Conservation (phyloP, 129 eudicot genomes). For the Flaveria ramosissima region DNA sequence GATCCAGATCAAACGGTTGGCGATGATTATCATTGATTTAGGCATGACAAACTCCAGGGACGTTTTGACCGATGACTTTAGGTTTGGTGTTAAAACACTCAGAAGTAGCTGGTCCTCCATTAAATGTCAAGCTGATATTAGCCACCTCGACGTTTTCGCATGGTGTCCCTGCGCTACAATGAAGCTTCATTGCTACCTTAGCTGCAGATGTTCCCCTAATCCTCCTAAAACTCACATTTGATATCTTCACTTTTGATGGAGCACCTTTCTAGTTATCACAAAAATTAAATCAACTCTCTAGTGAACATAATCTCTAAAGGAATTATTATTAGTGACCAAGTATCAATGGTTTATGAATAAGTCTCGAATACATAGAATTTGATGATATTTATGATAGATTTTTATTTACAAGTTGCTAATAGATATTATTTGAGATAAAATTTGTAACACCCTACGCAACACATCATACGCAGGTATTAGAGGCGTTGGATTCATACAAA, state of each 20-base stretch:
- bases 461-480: too few relatives aligned
- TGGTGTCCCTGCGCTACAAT: constrained; percentile 42
- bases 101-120: constrained; percentile 45
- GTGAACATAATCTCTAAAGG: too few relatives aligned
- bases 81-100: constrained; percentile 44
- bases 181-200: constrained; percentile 39
- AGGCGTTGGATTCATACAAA: too few relatives aligned
- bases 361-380: too few relatives aligned
- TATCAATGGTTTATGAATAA: too few relatives aligned
- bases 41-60: constrained; percentile 32
- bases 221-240: constrained; percentile 48
- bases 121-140: constrained; percentile 45
- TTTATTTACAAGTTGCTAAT: too few relatives aligned
- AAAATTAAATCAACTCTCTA: neutral
- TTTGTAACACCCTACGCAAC: too few relatives aligned
- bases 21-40: neutral
- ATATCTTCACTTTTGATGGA: constrained; percentile 64
- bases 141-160: constrained; percentile 50
- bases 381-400: too few relatives aligned
- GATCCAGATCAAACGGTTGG: neutral
- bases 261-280: constrained; percentile 28
- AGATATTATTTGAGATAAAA: too few relatives aligned
- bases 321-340: too few relatives aligned
- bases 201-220: constrained; percentile 58
- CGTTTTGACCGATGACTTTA: constrained; percentile 34